Evolutionary conservation across 345 rosid species (phyloP), one percentile per base, ranked within the genome.

Genomic region (Turritis glabra): DNA sequence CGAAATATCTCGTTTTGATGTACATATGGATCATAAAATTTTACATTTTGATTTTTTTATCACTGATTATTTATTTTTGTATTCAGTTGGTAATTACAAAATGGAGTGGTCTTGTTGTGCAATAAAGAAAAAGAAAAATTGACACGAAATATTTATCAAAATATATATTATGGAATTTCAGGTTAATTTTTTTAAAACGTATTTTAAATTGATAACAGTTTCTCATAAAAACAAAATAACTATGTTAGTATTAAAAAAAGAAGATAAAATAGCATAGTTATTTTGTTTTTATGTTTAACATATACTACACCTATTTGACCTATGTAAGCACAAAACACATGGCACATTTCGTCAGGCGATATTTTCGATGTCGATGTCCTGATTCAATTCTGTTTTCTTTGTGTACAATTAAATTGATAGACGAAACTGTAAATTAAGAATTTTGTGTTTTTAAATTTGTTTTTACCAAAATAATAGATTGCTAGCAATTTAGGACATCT

Each of bases 1-100:
- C 32, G 51, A 76, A 62, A 53, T 69, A 2, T 69, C 59, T 76
- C 52, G 71, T 69, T 76, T 63, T 76, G 60, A 63, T 76, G 80
- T 76, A 70, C 51, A 76, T 76, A 76, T 70, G 59, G 75, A 54
- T 70, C 71, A 76, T 69, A 52, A 52, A 69, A 76, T 43, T 75
- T 68, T 69, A 63, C 75, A 69, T 62, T 60, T 74, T 29, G 18
- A 18, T 22, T 35, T 55, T 68, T 61, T 51, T 25, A 26, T 54
- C 62, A 64, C 71, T 55, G 65, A 76, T 41, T 60, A 7, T 41
- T 52, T 63, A n/a, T 53, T 76, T 30, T 53, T 76, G 71, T 76
- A 55, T 23, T 75, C 54, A 21, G 46, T 59, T 59, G 63, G 47
- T 75, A 47, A 58, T n/a, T n/a, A n/a, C 29, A 38, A 21, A 1